phyloP scores from a whole-genome alignment of 148 eudicot genomes.

The Silene conica region DNA sequence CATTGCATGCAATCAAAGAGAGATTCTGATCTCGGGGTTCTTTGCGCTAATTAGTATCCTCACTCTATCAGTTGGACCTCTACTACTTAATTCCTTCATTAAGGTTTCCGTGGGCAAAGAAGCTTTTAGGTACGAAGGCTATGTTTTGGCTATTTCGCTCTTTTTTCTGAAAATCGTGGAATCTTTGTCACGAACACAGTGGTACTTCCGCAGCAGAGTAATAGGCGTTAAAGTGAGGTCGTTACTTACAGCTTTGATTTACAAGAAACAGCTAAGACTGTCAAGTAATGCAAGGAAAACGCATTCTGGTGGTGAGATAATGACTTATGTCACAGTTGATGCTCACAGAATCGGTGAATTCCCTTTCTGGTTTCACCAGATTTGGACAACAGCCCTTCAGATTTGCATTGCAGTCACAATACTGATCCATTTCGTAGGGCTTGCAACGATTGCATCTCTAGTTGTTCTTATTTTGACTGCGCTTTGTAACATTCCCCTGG shows the following conservation, averaged over 20 bases:
- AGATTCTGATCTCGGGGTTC: constrained; percentile 40
- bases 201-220: constrained; percentile 58
- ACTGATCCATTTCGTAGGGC: constrained; percentile 43
- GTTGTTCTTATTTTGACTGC: constrained; percentile 50
- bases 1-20: constrained; percentile 41
- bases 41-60: constrained; percentile 47
- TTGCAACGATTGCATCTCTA: constrained; percentile 50
- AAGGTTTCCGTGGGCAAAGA: constrained; percentile 26
- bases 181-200: constrained; percentile 71
- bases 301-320: constrained; percentile 73
- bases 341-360: constrained; percentile 71
- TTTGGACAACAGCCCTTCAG: constrained; percentile 63
- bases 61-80: constrained; percentile 43
- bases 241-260: constrained; percentile 65
- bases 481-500: constrained; percentile 63
- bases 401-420: constrained; percentile 50
- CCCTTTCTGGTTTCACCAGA: constrained; percentile 70
- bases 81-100: constrained; percentile 46
- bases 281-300: constrained; percentile 53
- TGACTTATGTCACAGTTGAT: constrained; percentile 67
- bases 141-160: constrained; percentile 51
- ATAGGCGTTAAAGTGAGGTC: constrained; percentile 64
- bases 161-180: constrained; percentile 58
- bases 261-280: constrained; percentile 60
- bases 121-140: constrained; percentile 41